These are phyloP conservation scores for Byssothecium circinans DNA, from an alignment of 2,329 filamentous ascomycete genomes.

Conservation along the genomic window DNA sequence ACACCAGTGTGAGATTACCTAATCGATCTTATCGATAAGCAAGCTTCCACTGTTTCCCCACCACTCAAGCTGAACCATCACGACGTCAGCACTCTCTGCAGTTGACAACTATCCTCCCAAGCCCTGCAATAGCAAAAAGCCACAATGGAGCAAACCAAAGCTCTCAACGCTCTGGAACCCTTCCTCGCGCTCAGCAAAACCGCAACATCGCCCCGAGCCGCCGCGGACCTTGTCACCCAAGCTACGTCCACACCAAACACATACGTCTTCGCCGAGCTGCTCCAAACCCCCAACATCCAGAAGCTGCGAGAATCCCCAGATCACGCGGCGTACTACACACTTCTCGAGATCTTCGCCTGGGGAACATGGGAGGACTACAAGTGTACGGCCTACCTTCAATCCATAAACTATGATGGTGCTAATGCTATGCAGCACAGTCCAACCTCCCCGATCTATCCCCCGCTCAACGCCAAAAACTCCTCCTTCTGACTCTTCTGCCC, in stretches of 20 bases:
- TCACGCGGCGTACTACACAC: slow-evolving; percentile 63
- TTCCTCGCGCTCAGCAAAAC: slow-evolving; percentile 88
- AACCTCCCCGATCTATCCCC: slow-evolving; percentile 72
- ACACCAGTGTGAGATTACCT: no score
- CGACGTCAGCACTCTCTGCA: neutral
- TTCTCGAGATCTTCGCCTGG: slow-evolving; percentile 89
- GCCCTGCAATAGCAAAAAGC: neutral
- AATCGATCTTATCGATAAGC: slow-evolving; percentile 1
- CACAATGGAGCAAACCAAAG: slow-evolving; percentile 71
- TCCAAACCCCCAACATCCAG: slow-evolving; percentile 78
- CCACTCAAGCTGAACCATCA: neutral
- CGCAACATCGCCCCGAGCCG: slow-evolving; percentile 78
- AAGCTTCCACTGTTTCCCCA: slow-evolving; percentile 6
- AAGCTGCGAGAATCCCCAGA: slow-evolving; percentile 66
- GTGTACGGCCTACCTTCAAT: slow-evolving; percentile 43
- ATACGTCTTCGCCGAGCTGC: slow-evolving; percentile 92
- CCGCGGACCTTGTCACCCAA: slow-evolving; percentile 81
- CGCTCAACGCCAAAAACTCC: slow-evolving; percentile 79
- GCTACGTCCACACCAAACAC: slow-evolving; percentile 89
- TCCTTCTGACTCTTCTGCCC: slow-evolving; percentile 84
- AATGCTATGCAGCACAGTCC: slow-evolving; percentile 35
- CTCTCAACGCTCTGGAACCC: slow-evolving; percentile 69
- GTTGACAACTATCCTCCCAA: neutral
- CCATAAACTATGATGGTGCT: neutral
- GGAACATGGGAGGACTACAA: slow-evolving; percentile 83